Base-by-base conservation (phyloP, 2,329 filamentous ascomycete species). In the Phialocephala subalpina region DNA sequence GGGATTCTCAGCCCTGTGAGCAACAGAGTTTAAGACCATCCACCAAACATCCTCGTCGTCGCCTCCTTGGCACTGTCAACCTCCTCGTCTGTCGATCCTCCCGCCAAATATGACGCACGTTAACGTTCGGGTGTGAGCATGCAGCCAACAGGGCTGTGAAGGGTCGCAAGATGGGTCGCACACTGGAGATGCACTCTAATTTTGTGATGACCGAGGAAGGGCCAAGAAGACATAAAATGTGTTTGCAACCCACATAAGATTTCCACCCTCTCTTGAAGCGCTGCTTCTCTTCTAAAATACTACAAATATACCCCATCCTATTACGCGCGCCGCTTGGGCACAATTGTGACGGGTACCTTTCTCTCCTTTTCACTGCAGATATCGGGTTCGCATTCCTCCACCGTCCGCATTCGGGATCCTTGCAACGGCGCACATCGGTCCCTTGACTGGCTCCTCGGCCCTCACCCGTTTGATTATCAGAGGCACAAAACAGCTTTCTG, bases 1-100 rank as follows among this genome's bases (percentile, higher is more conserved):
- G 57, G 57, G 57, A 59, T n/a, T 36, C 47, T 60, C 58, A 60
- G 58, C 58, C 58, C 58, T 60, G 58, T 53, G 58, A 60, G 47
- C 47, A 35, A 20, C 53, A 36, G 29, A 38, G 35, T 57, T 38
- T 36, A 29, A 29, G 16, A 36, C n/a, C 29, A 12, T n/a, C 22
- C 47, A 14, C 25, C 47, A 33, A 33, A 33, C 47, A 27, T 52
- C 53, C 53, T 6, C 35, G 18, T 5, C 20, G 29, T 22, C 22
- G 12, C 29, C 58, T 27, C 38, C 16, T 49, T 60, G 25, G 27
- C 58, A 60, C 58, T 53, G 27, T 35, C 14, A 20, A 14, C 8
- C 5, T 11, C 18, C 35, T 59, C 58, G 58, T 60, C 45, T 60
- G 53, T 60, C 58, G 58, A 52, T 27, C 52, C n/a, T 60, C 58